These are phyloP conservation scores for Nosema muscidifuracis DNA, from an alignment of 371 early-diverging fungal genomes.

Conservation along the genomic window DNA sequence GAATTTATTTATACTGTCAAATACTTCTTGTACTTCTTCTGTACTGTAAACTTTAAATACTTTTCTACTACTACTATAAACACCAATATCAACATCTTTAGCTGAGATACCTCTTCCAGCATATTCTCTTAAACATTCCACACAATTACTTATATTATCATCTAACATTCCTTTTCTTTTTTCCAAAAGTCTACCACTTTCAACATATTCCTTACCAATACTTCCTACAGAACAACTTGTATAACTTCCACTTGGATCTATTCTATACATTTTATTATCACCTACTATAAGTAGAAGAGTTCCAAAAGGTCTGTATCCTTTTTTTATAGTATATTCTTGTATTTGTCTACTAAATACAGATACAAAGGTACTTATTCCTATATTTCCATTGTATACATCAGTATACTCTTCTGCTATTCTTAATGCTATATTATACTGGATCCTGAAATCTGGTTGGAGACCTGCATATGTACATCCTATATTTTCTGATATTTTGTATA, in stretches of 20 bases:
- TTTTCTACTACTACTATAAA: conserved; percentile 19
- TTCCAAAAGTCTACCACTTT: conserved; percentile 45
- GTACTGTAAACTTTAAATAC: conserved; percentile 37
- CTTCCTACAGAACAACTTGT: conserved; percentile 25
- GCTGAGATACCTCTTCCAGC: conserved; percentile 26
- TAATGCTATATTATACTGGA: conserved; percentile 46
- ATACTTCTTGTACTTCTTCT: conserved; percentile 55
- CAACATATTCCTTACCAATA: conserved; percentile 53
- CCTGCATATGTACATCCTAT: conserved; percentile 61
- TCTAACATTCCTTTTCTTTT: conserved; percentile 49
- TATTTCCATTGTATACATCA: conserved; percentile 56
- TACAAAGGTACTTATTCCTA: conserved; percentile 57
- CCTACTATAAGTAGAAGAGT: conserved; percentile 55
- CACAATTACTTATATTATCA: conserved; percentile 54
- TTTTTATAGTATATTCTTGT: conserved; percentile 61
- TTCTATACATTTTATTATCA: conserved; percentile 43
- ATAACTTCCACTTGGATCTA: conserved; percentile 62
- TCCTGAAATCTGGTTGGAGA: conserved; percentile 60
- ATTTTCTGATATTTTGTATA: conserved; percentile 54
- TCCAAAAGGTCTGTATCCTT: conserved; percentile 62
- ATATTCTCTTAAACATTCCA: conserved; percentile 48
- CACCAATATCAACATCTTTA: conserved; percentile 53
- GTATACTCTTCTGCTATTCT: conserved; percentile 58
- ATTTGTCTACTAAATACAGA: conserved; percentile 49
- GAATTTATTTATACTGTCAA: conserved; percentile 41